Percentiles rank a stretch among this genome's conserved stretches.
These are phyloP conservation scores for Trichoderma asperelloides DNA, from an alignment of 495 filamentous ascomycete species.

Conservation along the genomic window DNA sequence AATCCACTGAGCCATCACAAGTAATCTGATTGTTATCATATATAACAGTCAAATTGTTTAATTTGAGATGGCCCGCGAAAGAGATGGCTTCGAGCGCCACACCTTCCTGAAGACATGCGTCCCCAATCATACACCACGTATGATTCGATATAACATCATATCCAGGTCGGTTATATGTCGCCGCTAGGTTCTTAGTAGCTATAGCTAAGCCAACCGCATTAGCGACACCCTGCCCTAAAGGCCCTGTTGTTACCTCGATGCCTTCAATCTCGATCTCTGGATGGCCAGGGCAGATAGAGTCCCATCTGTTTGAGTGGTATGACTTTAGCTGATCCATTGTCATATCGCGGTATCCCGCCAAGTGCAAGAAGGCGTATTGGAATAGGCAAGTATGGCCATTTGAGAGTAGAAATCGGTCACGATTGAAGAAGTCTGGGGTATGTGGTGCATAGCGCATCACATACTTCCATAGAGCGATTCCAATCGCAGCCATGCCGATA, in stretches of 20 bases:
- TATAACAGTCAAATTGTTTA: slow-evolving; percentile 91
- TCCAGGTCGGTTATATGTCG: slow-evolving; percentile 91
- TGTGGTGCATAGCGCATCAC: slow-evolving; percentile 99
- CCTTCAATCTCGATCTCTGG: slow-evolving; percentile 94
- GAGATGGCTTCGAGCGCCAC: slow-evolving; percentile 89
- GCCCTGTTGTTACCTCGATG: slow-evolving; percentile 94
- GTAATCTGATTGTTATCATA: slow-evolving; percentile 98
- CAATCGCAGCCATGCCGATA: slow-evolving; percentile 88
- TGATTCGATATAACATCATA: slow-evolving; percentile 89
- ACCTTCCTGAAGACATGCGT: slow-evolving; percentile 98
- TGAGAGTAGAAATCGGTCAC: slow-evolving; percentile 98
- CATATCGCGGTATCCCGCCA: slow-evolving; percentile 74
- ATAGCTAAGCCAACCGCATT: slow-evolving; percentile 96
- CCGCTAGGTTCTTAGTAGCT: slow-evolving; percentile 81
- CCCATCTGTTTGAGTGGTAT: slow-evolving; percentile 85
- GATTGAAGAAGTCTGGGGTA: slow-evolving; percentile 92
- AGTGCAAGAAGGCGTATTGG: slow-evolving; percentile 93
- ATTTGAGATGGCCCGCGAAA: slow-evolving; percentile 86
- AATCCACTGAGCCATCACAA: slow-evolving; percentile 84
- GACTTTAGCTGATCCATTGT: slow-evolving; percentile 83
- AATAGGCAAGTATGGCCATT: slow-evolving; percentile 99
- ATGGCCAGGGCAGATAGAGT: slow-evolving; percentile 93
- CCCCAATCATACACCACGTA: slow-evolving; percentile 92
- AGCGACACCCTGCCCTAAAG: slow-evolving; percentile 88
- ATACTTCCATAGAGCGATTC: slow-evolving; percentile 96